A percentile compares a stretch with the other conserved stretches of the same genome.
phyloP scores from a whole-genome alignment of 352 stramenopile species.

The Globisporangium abappressorium region DNA sequence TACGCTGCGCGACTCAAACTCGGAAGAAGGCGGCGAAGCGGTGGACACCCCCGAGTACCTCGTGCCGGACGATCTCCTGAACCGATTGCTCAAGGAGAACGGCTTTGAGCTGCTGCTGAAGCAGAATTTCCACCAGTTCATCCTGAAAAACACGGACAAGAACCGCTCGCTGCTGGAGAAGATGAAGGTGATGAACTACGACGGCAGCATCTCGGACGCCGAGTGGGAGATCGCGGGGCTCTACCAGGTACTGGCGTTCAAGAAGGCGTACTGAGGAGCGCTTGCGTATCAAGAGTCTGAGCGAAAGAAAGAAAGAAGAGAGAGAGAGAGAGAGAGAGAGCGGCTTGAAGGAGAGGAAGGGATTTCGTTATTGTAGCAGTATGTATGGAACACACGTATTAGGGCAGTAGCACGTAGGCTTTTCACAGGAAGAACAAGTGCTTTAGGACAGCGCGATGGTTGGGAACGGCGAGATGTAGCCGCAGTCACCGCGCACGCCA shows the following conservation, averaged over 20 bases:
- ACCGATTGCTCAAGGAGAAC: constrained; percentile 59
- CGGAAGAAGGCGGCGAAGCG: constrained; percentile 61
- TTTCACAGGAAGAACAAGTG: not conserved
- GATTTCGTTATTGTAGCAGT: constrained; percentile 13
- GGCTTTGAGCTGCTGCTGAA: constrained; percentile 81
- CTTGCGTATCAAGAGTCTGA: not conserved
- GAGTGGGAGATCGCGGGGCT: constrained; percentile 86
- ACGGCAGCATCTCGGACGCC: constrained; percentile 76
- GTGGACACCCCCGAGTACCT: constrained; percentile 91
- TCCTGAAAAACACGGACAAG: constrained; percentile 67
- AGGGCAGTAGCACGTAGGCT: not conserved
- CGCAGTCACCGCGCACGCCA: constrained; percentile 89
- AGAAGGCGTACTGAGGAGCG: constrained; percentile 64
- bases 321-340: not conserved
- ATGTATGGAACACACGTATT: constrained; percentile 10
- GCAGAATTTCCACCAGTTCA: constrained; percentile 86
- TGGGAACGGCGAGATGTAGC: constrained; percentile 75
- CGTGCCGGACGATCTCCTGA: constrained; percentile 79
- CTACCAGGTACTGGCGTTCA: constrained; percentile 85
- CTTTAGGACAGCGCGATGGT: constrained; percentile 36
- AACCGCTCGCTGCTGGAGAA: constrained; percentile 72
- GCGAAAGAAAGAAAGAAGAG: not conserved
- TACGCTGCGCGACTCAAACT: constrained; percentile 77
- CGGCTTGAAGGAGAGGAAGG: not conserved
- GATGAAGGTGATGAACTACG: constrained; percentile 88